Percentiles rank a stretch among this genome's conserved stretches.
phyloP scores from a whole-genome alignment of 2,329 filamentous ascomycete species.

The Calonectria hawksworthii region DNA sequence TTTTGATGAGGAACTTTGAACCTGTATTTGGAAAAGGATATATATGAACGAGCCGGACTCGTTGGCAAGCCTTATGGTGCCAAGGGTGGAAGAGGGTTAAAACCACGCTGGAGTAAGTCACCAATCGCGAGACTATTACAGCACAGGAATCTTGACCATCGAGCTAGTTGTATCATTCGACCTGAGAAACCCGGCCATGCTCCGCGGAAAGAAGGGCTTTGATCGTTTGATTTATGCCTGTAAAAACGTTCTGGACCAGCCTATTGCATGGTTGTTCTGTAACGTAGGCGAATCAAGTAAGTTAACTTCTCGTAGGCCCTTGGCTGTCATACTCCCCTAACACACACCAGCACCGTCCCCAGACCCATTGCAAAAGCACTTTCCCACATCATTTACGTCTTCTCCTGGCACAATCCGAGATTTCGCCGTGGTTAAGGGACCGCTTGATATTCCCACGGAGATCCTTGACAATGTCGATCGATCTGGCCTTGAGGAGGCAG shows the following conservation, averaged over 20 bases:
- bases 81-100: conserved; percentile 71
- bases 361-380: conserved; percentile 63
- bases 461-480: conserved; percentile 53
- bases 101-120: conserved; percentile 79
- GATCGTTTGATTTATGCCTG: conserved; percentile 83
- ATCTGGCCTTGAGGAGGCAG: conserved; percentile 72
- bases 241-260: conserved; percentile 79
- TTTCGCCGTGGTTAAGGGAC: conserved; percentile 39
- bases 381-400: conserved; percentile 59
- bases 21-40: conserved; percentile 84
- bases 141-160: conserved; percentile 42
- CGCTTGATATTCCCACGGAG: conserved; percentile 42
- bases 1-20: conserved; percentile 72
- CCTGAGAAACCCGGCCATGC: conserved; percentile 80
- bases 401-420: conserved; percentile 34
- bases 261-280: conserved; percentile 83
- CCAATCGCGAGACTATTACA: neutral
- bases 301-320: conserved; percentile 4
- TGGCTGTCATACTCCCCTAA: conserved; percentile 35
- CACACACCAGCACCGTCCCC: conserved; percentile 58
- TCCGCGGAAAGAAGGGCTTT: conserved; percentile 87
- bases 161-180: conserved; percentile 80
- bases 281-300: conserved; percentile 62
- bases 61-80: conserved; percentile 76
- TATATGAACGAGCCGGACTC: conserved; percentile 86